Evolutionary conservation across 768 basidiomycete species (phyloP).

Genomic region (Sutorius australiensis): DNA sequence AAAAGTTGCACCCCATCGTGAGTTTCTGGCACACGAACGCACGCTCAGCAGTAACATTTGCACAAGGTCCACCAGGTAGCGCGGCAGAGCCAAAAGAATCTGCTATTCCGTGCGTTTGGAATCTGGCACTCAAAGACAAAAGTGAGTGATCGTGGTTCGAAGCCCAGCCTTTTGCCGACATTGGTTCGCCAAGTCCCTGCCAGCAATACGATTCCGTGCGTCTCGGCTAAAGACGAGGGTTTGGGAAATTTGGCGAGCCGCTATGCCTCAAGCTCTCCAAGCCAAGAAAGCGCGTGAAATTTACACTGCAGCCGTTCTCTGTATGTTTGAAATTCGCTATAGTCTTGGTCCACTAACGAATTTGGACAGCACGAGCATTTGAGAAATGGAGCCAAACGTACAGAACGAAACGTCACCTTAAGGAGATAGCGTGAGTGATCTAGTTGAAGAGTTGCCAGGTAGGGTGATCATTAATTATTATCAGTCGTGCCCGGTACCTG

Average conservation of each 20-base stretch:
- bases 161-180: constrained; percentile 7
- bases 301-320: constrained; percentile 50
- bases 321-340: constrained; percentile 40
- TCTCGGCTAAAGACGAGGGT: constrained; percentile 54
- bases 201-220: constrained; percentile 75
- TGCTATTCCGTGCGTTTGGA: constrained; percentile 63
- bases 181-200: constrained; percentile 53
- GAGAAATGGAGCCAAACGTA: constrained; percentile 68
- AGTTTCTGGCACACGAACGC: constrained; percentile 15
- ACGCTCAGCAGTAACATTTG: not conserved
- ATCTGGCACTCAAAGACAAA: constrained; percentile 75
- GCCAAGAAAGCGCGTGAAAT: constrained; percentile 62
- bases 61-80: constrained; percentile 45
- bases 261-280: constrained; percentile 67
- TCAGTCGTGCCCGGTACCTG: constrained; percentile 77
- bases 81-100: constrained; percentile 54
- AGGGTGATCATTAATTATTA: constrained; percentile 25
- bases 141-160: constrained; percentile 36
- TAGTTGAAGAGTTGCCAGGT: constrained; percentile 8
- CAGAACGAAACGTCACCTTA: constrained; percentile 66
- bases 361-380: constrained; percentile 45
- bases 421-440: constrained; percentile 75
- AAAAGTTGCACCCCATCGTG: constrained; percentile 63
- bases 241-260: constrained; percentile 64
- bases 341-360: constrained; percentile 6